A percentile compares a stretch with the other conserved stretches of the same genome.
These are phyloP conservation scores for Aspergillus sp. DNA, from an alignment of 2,329 filamentous ascomycete genomes.

Conservation along the genomic window DNA sequence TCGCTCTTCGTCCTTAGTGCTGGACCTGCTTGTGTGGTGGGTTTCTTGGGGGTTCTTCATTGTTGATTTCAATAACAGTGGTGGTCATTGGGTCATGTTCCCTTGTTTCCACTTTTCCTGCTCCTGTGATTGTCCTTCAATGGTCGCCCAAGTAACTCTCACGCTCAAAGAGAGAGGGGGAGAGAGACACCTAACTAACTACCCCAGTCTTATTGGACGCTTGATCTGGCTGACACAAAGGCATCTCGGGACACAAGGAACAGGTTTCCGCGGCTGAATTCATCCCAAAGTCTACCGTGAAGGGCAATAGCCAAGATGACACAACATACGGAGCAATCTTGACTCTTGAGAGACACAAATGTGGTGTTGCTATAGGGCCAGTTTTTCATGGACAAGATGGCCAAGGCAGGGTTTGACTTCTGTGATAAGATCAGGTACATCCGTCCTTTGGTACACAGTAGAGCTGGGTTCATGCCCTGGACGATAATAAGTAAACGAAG, in stretches of 20 bases:
- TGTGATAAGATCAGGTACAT: neutral
- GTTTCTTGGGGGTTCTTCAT: too few species aligned
- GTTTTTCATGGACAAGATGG: neutral
- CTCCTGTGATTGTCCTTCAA: too few species aligned
- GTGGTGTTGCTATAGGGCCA: neutral
- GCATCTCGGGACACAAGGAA: neutral
- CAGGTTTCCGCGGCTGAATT: neutral
- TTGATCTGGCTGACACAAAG: neutral
- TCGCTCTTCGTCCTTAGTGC: neutral
- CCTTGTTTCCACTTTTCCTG: too few species aligned
- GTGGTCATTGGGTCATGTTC: too few species aligned
- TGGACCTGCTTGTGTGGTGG: neutral
- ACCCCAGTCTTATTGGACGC: neutral
- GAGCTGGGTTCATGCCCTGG: neutral
- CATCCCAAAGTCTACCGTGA: neutral
- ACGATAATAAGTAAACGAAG: neutral
- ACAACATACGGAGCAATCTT: neutral
- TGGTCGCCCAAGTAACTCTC: too few species aligned
- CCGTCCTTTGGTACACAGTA: neutral
- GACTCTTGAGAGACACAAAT: neutral
- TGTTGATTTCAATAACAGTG: too few species aligned
- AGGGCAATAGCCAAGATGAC: neutral
- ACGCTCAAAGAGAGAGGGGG: too few species aligned
- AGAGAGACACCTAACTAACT: too few species aligned
- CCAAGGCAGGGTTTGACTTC: neutral